phyloP scores from a whole-genome alignment of 148 eudicot species.

The Fallopia convolvulus region DNA sequence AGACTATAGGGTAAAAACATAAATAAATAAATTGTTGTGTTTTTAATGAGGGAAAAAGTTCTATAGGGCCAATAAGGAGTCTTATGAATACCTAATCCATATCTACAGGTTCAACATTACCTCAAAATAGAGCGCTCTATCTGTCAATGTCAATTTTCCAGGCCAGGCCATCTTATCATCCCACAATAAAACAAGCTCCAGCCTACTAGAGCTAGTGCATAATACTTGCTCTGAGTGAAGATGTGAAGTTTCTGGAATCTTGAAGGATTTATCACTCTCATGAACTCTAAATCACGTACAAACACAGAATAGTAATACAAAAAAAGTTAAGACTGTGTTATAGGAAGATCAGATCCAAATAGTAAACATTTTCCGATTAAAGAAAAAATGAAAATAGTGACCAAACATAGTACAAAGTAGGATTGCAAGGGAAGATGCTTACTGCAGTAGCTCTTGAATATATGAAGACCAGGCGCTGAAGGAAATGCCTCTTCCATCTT shows the following conservation, averaged over 20 bases:
- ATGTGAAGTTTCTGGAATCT: constrained; percentile 33
- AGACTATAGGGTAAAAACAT: not conserved
- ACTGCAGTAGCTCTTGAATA: constrained; percentile 69
- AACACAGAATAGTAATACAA: not conserved
- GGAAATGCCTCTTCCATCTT: constrained; percentile 64
- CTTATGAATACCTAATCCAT: not conserved
- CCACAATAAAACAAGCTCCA: constrained; percentile 86
- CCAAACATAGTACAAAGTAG: not conserved
- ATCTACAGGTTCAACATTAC: constrained; percentile 21
- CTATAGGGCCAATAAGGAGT: not conserved
- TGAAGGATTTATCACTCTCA: constrained; percentile 60
- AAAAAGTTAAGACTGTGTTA: not conserved
- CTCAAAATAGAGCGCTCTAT: constrained; percentile 87
- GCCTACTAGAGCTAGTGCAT: constrained; percentile 67
- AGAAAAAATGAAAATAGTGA: not conserved
- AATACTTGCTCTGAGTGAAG: constrained; percentile 48
- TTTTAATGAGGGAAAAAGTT: not conserved
- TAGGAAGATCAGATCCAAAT: not conserved
- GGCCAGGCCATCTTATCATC: constrained; percentile 92
- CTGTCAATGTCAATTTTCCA: constrained; percentile 81
- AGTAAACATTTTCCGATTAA: not conserved
- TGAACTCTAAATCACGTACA: constrained; percentile 50
- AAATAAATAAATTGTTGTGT: not conserved
- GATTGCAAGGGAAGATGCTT: constrained; percentile 25
- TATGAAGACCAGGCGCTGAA: constrained; percentile 67